Base-by-base conservation (phyloP, 192 early-diverging fungal species). In the Mortierella claussenii region DNA sequence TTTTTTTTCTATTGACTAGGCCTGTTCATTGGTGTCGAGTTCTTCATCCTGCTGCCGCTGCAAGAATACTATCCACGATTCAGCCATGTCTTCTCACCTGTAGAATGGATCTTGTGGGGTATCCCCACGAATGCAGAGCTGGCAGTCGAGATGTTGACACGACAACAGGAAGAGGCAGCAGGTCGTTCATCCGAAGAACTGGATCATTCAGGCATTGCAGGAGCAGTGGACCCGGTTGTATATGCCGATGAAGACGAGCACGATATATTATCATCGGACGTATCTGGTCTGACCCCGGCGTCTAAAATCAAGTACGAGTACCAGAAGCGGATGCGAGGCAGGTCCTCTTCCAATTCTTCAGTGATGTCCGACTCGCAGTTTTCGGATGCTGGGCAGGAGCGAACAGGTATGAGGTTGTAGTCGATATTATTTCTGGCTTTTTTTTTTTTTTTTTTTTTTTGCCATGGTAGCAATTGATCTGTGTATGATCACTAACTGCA, bases 41-140 rank as follows among this genome's bases (percentile, higher is more conserved):
- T 83, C 43, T 86, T 86, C 55, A 62, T 86, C 9, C 52, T 86
- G 21, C 49, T 81, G 33, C 63, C 76, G 0, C 55, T 84, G 21
- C 79, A 80, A 55, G 67, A 79, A 1, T 65, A 69, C n/a, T 86
- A 81, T 27, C 85, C 83, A 21, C 61, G 79, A n/a, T 74, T 83
- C 52, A 56, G 83, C 47, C 81, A 80, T 27, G 48, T 84, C 0
- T 86, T 86, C 48, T 81, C 70, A 9, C 68, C 80, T 6, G 44
- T 81, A 17, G 80, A 86, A 52, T 80, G 74, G 70, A 46, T 84
- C 23, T 52, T 86, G 12, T 84, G 85, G 85, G 79, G 67, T 27
- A 79, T 86, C 3, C 85, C 85, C 1, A 83, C 76, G 5, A 83
- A 81, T 52, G 83, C 83, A 11, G 81, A 83, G 26, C 82, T 79